These are phyloP conservation scores for Leccinum angustisporum DNA, from an alignment of 1,284 basidiomycete species.

Conservation along the genomic window DNA sequence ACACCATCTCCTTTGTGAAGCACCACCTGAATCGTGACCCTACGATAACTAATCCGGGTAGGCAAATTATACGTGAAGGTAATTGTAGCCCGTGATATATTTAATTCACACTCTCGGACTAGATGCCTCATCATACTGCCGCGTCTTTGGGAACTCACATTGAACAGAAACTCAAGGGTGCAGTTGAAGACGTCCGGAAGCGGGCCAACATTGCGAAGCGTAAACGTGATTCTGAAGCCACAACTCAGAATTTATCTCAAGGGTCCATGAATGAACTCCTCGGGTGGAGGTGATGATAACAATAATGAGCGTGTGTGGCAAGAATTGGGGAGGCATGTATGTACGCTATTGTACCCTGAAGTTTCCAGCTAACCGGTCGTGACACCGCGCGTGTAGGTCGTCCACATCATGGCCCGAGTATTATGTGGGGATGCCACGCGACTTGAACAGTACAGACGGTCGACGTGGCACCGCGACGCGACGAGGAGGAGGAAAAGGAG, in stretches of 20 bases:
- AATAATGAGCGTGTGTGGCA: conserved; percentile 51
- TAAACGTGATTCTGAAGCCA: conserved; percentile 17
- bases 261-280: conserved; percentile 29
- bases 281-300: conserved; percentile 44
- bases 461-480: too few relatives aligned
- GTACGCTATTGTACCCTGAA: conserved; percentile 8
- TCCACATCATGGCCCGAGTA: conserved; percentile 55
- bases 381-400: conserved; percentile 41
- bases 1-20: conserved; percentile 37
- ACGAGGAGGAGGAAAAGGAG: too few relatives aligned
- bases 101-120: conserved; percentile 1
- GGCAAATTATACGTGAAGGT: conserved; percentile 43
- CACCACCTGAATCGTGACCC: conserved; percentile 41
- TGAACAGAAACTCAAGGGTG: conserved; percentile 29
- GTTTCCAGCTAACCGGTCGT: conserved; percentile 5
- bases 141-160: conserved; percentile 39
- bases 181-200: conserved; percentile 32
- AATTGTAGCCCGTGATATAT: conserved; percentile 2
- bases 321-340: conserved; percentile 38
- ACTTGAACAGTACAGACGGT: too few relatives aligned
- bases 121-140: conserved; percentile 49
- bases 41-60: conserved; percentile 26
- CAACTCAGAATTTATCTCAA: background rate
- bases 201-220: conserved; percentile 34
- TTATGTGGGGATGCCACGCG: conserved; percentile 33